Percentiles rank a stretch among this genome's conserved stretches.
Conservation (phyloP, 2,329 filamentous ascomycete genomes). For the Myriangium duriaei region DNA sequence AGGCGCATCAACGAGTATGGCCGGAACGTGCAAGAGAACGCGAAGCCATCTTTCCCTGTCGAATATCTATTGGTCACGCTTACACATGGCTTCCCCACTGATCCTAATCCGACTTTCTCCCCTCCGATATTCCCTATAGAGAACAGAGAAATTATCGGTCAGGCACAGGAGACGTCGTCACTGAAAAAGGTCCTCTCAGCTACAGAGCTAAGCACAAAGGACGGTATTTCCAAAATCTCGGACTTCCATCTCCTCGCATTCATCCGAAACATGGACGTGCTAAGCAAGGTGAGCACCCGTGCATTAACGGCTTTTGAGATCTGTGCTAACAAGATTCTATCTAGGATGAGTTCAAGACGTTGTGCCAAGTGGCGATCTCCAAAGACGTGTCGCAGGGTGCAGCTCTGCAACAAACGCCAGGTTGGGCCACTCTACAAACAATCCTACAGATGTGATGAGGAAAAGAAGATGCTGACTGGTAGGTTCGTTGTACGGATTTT, state of each 20-base stretch:
- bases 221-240: constrained; percentile 58
- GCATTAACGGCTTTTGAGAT: not conserved
- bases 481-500: constrained; percentile 10
- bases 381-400: constrained; percentile 72
- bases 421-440: constrained; percentile 89
- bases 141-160: constrained; percentile 76
- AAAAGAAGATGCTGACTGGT: constrained; percentile 13
- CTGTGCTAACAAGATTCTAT: constrained; percentile 8
- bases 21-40: constrained; percentile 90
- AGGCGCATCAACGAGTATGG: constrained; percentile 92
- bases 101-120: constrained; percentile 64
- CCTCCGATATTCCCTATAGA: constrained; percentile 67
- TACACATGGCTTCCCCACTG: constrained; percentile 87
- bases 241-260: constrained; percentile 94
- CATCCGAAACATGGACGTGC: constrained; percentile 64
- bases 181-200: constrained; percentile 54
- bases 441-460: constrained; percentile 48
- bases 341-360: constrained; percentile 77
- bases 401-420: constrained; percentile 72
- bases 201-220: constrained; percentile 44
- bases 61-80: constrained; percentile 93
- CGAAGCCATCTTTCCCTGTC: constrained; percentile 89
- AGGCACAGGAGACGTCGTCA: constrained; percentile 64
- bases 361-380: constrained; percentile 71
- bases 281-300: constrained; percentile 57